Evolutionary conservation across 495 filamentous ascomycete species (phyloP).

Genomic region (Talaromyces proteolyticus): DNA sequence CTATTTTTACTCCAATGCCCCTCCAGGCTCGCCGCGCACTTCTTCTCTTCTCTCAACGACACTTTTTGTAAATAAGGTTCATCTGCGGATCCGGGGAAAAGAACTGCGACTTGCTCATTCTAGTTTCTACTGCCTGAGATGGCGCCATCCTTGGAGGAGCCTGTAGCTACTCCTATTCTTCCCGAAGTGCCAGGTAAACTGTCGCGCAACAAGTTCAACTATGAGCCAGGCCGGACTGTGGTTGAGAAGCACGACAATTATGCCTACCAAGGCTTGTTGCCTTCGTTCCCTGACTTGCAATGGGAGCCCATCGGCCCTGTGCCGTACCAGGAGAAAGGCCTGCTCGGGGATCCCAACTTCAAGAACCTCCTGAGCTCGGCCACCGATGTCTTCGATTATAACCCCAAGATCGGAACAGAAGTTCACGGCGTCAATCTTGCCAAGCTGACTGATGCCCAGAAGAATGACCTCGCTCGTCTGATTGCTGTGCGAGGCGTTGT

Average conservation of each 20-base stretch:
- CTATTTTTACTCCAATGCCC: too few species aligned
- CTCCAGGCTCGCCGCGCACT: too few species aligned
- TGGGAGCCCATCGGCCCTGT: constrained; percentile 39
- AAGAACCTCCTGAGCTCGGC: constrained; percentile 43
- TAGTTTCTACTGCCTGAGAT: constrained; percentile 9
- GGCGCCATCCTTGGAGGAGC: constrained; percentile 31
- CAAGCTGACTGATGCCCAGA: constrained; percentile 59
- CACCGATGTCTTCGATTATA: constrained; percentile 54
- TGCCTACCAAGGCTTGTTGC: constrained; percentile 48
- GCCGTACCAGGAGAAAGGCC: constrained; percentile 37
- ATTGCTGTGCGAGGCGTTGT: constrained; percentile 69
- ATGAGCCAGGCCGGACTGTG: constrained; percentile 42
- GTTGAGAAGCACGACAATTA: constrained; percentile 44
- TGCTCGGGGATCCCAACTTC: constrained; percentile 47
- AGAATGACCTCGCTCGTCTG: constrained; percentile 68
- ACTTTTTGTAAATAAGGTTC: too few species aligned
- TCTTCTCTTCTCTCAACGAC: too few species aligned
- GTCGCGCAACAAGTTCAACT: constrained; percentile 26
- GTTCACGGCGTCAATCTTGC: constrained; percentile 64
- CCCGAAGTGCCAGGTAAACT: constrained; percentile 11
- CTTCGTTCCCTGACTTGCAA: constrained; percentile 49
- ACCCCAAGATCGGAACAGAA: constrained; percentile 68
- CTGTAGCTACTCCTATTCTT: constrained; percentile 13
- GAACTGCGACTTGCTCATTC: not conserved
- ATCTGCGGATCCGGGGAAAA: not conserved